Conservation (phyloP, 345 rosid species). For the Cochlearia excelsa region DNA sequence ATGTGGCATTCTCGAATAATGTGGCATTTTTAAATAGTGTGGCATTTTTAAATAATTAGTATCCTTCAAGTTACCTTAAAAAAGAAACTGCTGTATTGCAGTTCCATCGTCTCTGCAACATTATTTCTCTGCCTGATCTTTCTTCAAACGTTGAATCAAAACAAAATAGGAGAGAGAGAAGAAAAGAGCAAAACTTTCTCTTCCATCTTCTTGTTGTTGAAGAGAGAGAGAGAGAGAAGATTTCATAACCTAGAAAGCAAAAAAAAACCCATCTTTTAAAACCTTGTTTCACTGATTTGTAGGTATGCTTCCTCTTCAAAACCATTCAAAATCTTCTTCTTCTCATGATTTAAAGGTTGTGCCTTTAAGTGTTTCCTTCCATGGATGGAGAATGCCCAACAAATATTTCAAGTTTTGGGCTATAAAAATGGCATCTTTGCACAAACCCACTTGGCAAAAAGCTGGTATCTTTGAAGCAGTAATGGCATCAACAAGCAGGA, state of each 20-base stretch:
- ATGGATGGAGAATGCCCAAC: background rate
- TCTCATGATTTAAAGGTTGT: constrained; percentile 7
- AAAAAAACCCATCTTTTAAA: background rate
- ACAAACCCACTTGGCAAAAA: constrained; percentile 32
- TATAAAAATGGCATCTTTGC: background rate
- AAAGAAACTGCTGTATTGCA: too few species aligned
- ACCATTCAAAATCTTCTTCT: background rate
- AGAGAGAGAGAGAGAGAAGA: too few species aligned
- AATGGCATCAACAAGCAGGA: constrained; percentile 30
- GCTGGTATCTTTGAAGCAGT: constrained; percentile 48
- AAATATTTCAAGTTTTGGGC: background rate
- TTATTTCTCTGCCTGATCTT: too few species aligned
- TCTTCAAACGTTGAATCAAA: too few species aligned
- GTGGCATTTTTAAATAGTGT: too few species aligned
- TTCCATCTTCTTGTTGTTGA: too few species aligned
- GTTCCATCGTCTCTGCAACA: too few species aligned
- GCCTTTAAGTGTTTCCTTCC: constrained; percentile 3
- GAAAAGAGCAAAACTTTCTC: too few species aligned
- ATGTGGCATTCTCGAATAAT: too few species aligned
- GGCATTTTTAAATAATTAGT: too few species aligned
- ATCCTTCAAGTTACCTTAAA: too few species aligned
- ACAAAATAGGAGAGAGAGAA: too few species aligned
- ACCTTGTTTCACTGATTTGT: constrained; percentile 3
- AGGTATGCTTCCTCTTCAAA: background rate
- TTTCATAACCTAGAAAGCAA: background rate